Percentiles rank a stretch among this genome's conserved stretches.
These are phyloP conservation scores for Chlamydomonas eustigma DNA, from an alignment of 139 green algal genomes.

Conservation along the genomic window DNA sequence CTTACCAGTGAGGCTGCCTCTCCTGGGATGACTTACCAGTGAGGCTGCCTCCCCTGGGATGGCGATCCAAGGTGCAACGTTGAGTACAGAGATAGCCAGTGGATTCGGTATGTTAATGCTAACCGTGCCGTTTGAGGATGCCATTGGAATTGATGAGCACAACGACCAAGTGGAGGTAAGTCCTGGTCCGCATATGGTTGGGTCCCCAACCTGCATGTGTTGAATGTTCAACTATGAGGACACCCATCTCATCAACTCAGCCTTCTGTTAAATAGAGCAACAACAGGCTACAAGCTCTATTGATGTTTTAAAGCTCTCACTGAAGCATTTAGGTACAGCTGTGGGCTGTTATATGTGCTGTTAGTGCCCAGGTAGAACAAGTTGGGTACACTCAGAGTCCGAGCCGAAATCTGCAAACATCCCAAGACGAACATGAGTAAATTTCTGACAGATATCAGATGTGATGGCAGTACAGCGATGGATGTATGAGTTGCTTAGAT, in stretches of 20 bases:
- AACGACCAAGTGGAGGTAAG: slow-evolving; percentile 23
- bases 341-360: neutral
- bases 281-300: too few species aligned
- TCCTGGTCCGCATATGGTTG: slow-evolving; percentile 13
- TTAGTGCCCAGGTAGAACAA: neutral
- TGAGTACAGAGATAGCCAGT: slow-evolving; percentile 16
- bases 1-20: too few species aligned
- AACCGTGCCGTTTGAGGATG: slow-evolving; percentile 17
- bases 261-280: too few species aligned
- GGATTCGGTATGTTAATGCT: slow-evolving; percentile 22
- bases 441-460: too few species aligned
- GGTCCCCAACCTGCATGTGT: slow-evolving; percentile 25
- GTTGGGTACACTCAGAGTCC: neutral
- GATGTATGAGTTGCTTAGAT: too few species aligned
- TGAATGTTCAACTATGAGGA: too few species aligned
- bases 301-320: too few species aligned
- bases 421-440: too few species aligned
- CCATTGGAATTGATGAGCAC: slow-evolving; percentile 25
- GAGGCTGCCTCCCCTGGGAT: neutral
- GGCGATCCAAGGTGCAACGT: slow-evolving; percentile 20
- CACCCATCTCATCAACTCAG: too few species aligned
- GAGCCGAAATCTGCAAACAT: neutral
- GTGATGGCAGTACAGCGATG: too few species aligned
- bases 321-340: slow-evolving; percentile 14
- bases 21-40: too few species aligned